These are phyloP conservation scores for Penicillium robsamsonii DNA, from an alignment of 495 filamentous ascomycete species.

Conservation along the genomic window DNA sequence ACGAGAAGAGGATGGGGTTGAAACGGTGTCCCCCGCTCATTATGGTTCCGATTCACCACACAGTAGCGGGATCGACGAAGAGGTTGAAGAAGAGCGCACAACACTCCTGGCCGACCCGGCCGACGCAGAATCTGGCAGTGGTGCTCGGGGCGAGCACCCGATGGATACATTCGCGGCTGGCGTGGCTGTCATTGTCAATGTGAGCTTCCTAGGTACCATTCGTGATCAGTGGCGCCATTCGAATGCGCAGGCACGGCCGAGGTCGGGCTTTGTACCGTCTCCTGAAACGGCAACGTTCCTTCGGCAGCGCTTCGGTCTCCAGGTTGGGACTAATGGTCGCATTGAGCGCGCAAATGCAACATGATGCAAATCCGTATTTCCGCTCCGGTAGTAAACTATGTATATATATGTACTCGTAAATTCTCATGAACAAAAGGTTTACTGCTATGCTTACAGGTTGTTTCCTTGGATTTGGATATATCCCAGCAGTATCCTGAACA, in stretches of 20 bases:
- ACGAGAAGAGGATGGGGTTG: slow-evolving; percentile 41
- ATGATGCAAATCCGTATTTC: slow-evolving; percentile 16
- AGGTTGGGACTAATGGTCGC: slow-evolving; percentile 41
- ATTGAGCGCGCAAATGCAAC: slow-evolving; percentile 32
- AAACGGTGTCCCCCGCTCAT: slow-evolving; percentile 7
- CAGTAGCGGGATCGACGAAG: slow-evolving; percentile 22
- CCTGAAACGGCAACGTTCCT: slow-evolving; percentile 44
- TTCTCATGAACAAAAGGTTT: not conserved
- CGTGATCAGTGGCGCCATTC: slow-evolving; percentile 58
- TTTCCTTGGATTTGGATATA: not conserved
- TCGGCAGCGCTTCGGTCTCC: slow-evolving; percentile 43
- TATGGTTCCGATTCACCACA: slow-evolving; percentile 14
- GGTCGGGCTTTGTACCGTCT: slow-evolving; percentile 32
- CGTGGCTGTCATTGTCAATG: slow-evolving; percentile 64
- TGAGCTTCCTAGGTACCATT: slow-evolving; percentile 66
- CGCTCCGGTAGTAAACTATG: slow-evolving; percentile 2
- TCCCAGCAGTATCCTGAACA: not conserved
- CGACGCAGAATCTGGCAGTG: slow-evolving; percentile 27
- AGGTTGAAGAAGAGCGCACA: slow-evolving; percentile 44
- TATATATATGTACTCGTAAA: not conserved
- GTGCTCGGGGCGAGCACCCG: slow-evolving; percentile 43
- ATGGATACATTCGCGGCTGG: slow-evolving; percentile 64
- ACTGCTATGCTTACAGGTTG: not conserved
- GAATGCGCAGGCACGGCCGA: slow-evolving; percentile 23
- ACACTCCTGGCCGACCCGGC: slow-evolving; percentile 45